phyloP scores from a whole-genome alignment of 805 yeast species.

The Ogataea trehalophila region DNA sequence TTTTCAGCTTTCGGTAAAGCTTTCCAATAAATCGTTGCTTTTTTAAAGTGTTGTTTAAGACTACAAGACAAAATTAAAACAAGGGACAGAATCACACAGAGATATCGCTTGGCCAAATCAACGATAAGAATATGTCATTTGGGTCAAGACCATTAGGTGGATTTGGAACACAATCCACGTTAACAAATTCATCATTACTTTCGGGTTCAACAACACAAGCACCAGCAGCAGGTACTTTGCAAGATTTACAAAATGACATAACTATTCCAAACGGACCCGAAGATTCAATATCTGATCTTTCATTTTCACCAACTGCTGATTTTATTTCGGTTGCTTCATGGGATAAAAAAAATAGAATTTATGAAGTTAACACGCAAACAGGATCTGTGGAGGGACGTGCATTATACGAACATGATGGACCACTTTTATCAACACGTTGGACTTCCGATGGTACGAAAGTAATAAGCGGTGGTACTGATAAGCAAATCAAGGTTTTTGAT shows the following conservation, averaged over 20 bases:
- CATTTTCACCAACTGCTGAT: conserved; percentile 86
- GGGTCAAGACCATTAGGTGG: conserved; percentile 25
- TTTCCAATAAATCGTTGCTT: too few relatives aligned
- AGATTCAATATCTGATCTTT: conserved; percentile 78
- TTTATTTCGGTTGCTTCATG: conserved; percentile 79
- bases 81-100: too few relatives aligned
- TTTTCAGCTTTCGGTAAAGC: too few relatives aligned
- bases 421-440: conserved; percentile 82
- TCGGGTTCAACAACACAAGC: conserved; percentile 13
- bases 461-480: conserved; percentile 87
- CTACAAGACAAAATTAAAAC: too few relatives aligned
- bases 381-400: conserved; percentile 89
- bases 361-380: conserved; percentile 67
- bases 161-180: conserved; percentile 12
- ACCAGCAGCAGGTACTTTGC: conserved; percentile 44
- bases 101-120: too few relatives aligned
- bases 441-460: conserved; percentile 82
- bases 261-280: conserved; percentile 79
- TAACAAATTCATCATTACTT: conserved; percentile 4
- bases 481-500: conserved; percentile 79
- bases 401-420: conserved; percentile 82
- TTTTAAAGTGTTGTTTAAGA: too few relatives aligned
- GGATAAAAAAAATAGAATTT: conserved; percentile 93
- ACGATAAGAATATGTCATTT: conserved; percentile 21
- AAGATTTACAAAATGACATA: conserved; percentile 66